These are phyloP conservation scores for Rhizomucor miehei DNA, from an alignment of 371 early-diverging fungal species.

Conservation along the genomic window DNA sequence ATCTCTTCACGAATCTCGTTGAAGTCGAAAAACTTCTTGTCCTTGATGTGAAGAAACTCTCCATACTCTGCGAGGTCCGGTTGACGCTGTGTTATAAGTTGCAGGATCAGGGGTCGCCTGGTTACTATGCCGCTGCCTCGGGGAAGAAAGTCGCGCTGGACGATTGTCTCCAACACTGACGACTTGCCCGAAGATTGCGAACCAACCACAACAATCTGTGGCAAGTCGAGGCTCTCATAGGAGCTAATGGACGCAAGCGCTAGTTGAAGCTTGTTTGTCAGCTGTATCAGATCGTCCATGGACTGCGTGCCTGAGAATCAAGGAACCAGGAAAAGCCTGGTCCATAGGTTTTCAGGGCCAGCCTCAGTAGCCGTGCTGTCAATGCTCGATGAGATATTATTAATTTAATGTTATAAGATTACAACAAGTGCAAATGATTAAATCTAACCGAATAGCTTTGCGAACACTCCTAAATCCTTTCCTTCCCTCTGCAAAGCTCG, in stretches of 20 bases:
- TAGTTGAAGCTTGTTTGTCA: conserved; percentile 93
- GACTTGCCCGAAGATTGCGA: conserved; percentile 93
- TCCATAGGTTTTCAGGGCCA: no score
- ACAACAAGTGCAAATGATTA: no score
- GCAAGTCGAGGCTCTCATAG: conserved; percentile 82
- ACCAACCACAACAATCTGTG: conserved; percentile 87
- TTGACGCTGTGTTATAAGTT: conserved; percentile 71
- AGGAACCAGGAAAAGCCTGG: neutral
- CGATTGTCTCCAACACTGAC: conserved; percentile 90
- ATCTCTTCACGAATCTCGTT: conserved; percentile 86
- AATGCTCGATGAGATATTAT: no score
- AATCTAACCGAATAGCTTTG: no score
- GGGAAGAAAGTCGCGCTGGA: conserved; percentile 90
- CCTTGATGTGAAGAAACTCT: conserved; percentile 77
- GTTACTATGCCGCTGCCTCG: conserved; percentile 93
- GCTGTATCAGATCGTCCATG: conserved; percentile 71
- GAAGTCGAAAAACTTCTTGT: conserved; percentile 80
- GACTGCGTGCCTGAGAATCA: neutral
- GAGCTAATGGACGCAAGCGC: conserved; percentile 85
- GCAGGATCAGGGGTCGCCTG: conserved; percentile 87
- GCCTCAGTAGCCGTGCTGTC: no score
- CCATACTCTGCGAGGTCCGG: conserved; percentile 52
- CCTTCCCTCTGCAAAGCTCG: no score
- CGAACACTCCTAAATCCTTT: no score
- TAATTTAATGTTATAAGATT: no score